Evolutionary conservation across 305 asterid species (phyloP).

Genomic region (Petunia hybrid): DNA sequence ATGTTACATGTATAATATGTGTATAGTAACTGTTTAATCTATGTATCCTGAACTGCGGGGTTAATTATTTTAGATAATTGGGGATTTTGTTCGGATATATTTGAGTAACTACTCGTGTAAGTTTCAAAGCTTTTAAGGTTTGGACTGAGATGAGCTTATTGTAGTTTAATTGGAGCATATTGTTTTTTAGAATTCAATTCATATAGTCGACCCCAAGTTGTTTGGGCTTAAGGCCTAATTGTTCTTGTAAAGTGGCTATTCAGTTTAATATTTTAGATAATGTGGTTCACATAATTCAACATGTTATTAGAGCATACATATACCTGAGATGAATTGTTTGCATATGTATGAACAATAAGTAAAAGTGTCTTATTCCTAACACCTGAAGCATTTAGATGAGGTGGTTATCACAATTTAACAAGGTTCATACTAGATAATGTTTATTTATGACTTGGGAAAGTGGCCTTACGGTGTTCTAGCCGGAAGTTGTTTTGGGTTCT

Average conservation of each 20-base stretch:
- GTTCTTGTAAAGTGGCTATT: not conserved
- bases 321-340: not conserved
- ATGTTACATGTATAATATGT: too few relatives aligned
- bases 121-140: not conserved
- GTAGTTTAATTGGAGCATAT: too few relatives aligned
- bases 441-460: not conserved
- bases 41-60: not conserved
- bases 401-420: not conserved
- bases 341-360: not conserved
- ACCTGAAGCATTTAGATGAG: not conserved
- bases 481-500: not conserved
- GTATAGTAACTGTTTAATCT: too few relatives aligned
- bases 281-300: not conserved
- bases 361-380: not conserved
- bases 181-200: too few relatives aligned
- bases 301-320: not conserved
- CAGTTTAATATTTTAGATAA: not conserved
- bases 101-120: not conserved
- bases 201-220: too few relatives aligned
- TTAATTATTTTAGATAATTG: not conserved
- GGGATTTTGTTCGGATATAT: not conserved
- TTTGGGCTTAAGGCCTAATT: too few relatives aligned
- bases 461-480: not conserved
- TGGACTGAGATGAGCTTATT: too few relatives aligned
- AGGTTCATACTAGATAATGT: not conserved